Base-by-base conservation (phyloP, 2,329 filamentous ascomycete species). In the Fusarium newnesense region DNA sequence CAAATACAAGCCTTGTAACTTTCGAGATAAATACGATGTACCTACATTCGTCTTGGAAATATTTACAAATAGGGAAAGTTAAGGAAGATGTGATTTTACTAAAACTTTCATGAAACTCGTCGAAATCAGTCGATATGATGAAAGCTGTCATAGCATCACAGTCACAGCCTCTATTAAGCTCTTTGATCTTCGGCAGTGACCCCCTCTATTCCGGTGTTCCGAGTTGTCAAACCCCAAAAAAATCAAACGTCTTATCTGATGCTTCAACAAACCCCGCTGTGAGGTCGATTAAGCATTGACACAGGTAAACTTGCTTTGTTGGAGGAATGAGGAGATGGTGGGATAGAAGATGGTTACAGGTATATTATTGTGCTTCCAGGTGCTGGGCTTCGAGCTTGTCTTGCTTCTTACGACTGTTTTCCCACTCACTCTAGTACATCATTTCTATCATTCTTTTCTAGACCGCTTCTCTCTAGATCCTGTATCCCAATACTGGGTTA, bases 231-330 rank as follows among this genome's bases (percentile, higher is more conserved):
- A 39, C 53, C 56, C 42, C 39, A 42, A 50, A 44, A 44, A 52
- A 19, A 40, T 57, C 50, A 49, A 40, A 34, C 46, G 44, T 66
- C 61, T 65, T 72, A 69, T 72, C 68, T 73, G 70, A 70, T 64
- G 57, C 60, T 63, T 54, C 43, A 34, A 39, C 19, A 42, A 63
- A 59, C 60, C 63, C 72, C 64, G 43, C 68, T 60, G 53, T 53
- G 34, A 28, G 47, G 39, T 56, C 36, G 50, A 56, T 32, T 66
- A 30, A 47, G 50, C n/a, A 47, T 42, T 63, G 42, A 28, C 32
- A 37, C 44, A 24, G 47, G 52, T 34, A 36, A 39, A n/a, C 50
- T 57, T 56, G 49, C 39, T 40, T 36, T 24, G 34, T 40, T 46
- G 30, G 43, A 24, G 46, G 52, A 50, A 54, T 69, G 54, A 52